Evolutionary conservation across 768 basidiomycete species (phyloP), one percentile per base, ranked within the genome.

Genomic region (Melanogaster broomeanus): DNA sequence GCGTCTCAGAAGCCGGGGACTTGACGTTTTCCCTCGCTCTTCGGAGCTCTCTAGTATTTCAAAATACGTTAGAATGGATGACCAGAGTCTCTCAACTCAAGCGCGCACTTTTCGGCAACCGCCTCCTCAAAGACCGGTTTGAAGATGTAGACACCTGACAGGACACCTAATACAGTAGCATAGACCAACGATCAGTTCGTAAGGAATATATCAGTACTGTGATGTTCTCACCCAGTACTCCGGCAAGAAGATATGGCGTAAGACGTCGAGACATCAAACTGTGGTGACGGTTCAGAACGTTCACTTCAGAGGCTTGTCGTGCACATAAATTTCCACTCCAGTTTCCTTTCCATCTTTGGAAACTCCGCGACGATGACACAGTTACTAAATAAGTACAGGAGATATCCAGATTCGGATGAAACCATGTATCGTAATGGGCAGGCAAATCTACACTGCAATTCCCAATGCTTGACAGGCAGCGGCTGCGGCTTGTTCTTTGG

Each of bases 101-200:
- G 11, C 16, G 27, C 59, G 45, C 51, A 69, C 68, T 42, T 42
- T 34, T 38, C 42, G 25, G 52, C 42, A 40, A 22, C 21, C 6
- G 35, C 52, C 28, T 48, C 44, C 37, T 69, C 66, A 10, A 78
- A 52, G 18, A 72, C 38, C 24, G 85, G 85, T 59, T 78, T 77
- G 70, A 87, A 87, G 46, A 87, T 82, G 62, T 87, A 87, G 19
- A 85, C 62, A 9, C 86, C 86, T 12, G 86, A 85, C 24, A 75
- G 57, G 45, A 85, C 64, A 27, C 86, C 86, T 87, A 55, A n/a
- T n/a, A 13, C 44, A 52, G 18, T 40, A 27, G 45, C 40, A 19
- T 13, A 22, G 10, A 33, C 31, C 10, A 37, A 24, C 21, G n/a
- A 42, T 52, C 10, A 62, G 51, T 41, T 34, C 27, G 21, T 10